These are phyloP conservation scores for Pontederia paniculata DNA, from an alignment of 176 grass and related monocot genomes.

Conservation along the genomic window DNA sequence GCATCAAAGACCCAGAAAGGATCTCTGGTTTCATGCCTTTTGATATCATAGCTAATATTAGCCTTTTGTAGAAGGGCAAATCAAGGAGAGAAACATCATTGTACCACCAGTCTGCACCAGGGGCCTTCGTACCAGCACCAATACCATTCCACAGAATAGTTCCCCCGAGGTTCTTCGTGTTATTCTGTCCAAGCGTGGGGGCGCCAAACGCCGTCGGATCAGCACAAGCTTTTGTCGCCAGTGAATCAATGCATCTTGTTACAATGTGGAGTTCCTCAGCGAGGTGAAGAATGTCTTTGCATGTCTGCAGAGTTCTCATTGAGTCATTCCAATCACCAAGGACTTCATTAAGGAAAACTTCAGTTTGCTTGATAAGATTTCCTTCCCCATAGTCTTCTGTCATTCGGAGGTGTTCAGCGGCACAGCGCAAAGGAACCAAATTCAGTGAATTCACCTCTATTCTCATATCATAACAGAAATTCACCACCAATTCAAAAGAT, in stretches of 20 bases:
- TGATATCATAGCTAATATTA: constrained; percentile 41
- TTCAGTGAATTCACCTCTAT: constrained; percentile 52
- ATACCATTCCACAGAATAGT: constrained; percentile 46
- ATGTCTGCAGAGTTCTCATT: constrained; percentile 32
- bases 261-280: constrained; percentile 53
- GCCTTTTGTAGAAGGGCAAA: constrained; percentile 52
- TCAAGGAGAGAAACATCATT: constrained; percentile 37
- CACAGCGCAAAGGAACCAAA: constrained; percentile 43
- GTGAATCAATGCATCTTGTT: constrained; percentile 46
- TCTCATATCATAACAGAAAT: constrained; percentile 61
- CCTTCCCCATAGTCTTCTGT: constrained; percentile 37
- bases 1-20: constrained; percentile 49
- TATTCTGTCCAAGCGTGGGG: constrained; percentile 44
- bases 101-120: constrained; percentile 61
- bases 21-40: constrained; percentile 44
- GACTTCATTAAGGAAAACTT: constrained; percentile 37
- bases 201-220: constrained; percentile 49
- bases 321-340: constrained; percentile 42
- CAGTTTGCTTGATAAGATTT: constrained; percentile 45
- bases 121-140: constrained; percentile 14
- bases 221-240: constrained; percentile 53
- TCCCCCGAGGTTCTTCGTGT: constrained; percentile 26
- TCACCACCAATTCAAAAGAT: constrained; percentile 40
- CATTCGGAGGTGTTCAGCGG: constrained; percentile 52
- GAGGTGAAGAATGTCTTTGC: constrained; percentile 27